Conservation (phyloP, 345 rosid species). For the Populus euphratica region DNA sequence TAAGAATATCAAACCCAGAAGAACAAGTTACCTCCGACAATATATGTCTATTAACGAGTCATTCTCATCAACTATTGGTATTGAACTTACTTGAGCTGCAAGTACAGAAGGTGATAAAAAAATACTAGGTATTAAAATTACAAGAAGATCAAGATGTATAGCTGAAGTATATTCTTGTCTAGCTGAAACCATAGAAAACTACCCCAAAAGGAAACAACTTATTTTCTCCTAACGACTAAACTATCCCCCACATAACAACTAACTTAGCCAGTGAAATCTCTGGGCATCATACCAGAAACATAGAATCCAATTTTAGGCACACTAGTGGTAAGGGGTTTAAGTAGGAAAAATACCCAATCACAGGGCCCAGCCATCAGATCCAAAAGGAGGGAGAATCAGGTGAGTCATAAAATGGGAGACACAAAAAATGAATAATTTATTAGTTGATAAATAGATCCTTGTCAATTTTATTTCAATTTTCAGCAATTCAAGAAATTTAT, state of each 20-base stretch:
- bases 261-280: background rate
- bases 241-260: background rate
- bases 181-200: background rate
- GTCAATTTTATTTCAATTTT: background rate
- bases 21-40: slow-evolving; percentile 27
- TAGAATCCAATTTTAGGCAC: background rate
- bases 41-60: slow-evolving; percentile 31
- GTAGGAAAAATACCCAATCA: background rate
- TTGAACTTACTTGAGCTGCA: slow-evolving; percentile 33
- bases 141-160: background rate
- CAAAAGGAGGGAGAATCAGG: background rate
- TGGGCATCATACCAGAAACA: background rate
- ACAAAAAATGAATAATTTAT: background rate
- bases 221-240: background rate
- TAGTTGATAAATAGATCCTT: background rate
- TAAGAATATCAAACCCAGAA: background rate
- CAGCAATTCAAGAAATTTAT: background rate
- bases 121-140: background rate
- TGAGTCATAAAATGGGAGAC: background rate
- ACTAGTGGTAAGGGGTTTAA: background rate
- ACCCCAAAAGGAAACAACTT: background rate
- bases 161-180: background rate
- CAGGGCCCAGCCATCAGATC: background rate
- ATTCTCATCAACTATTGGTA: slow-evolving; percentile 33
- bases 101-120: background rate